A percentile compares a stretch with the other conserved stretches of the same genome.
These are phyloP conservation scores for Colletotrichum tropicale DNA, from an alignment of 2,329 filamentous ascomycete genomes.

Conservation along the genomic window DNA sequence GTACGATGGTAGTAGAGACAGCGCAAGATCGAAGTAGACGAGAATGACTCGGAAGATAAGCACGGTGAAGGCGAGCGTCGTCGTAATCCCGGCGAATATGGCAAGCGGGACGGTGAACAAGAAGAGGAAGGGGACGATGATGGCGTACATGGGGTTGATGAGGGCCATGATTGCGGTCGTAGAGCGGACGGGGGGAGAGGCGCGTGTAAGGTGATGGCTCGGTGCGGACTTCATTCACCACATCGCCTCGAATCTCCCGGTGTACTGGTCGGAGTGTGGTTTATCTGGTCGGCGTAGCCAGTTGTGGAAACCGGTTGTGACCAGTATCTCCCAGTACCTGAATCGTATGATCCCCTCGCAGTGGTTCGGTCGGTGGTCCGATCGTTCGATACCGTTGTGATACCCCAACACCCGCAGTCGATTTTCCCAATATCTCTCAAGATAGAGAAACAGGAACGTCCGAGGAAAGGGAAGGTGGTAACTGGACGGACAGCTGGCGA, in stretches of 20 bases:
- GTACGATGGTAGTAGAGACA: constrained; percentile 62
- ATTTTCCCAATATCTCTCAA: not conserved
- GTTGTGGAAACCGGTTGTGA: not conserved
- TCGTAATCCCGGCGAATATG: constrained; percentile 67
- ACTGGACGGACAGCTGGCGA: constrained; percentile 1
- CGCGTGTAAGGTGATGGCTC: not conserved
- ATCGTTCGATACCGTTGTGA: constrained; percentile 14
- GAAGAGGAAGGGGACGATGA: constrained; percentile 67
- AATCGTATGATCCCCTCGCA: constrained; percentile 15
- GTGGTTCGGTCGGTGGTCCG: constrained; percentile 19
- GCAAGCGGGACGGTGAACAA: constrained; percentile 67
- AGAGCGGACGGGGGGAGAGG: not conserved
- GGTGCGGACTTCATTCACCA: not conserved
- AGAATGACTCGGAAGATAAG: constrained; percentile 64
- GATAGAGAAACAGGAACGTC: not conserved
- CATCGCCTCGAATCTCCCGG: not conserved
- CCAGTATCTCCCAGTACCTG: constrained; percentile 9
- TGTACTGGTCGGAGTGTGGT: not conserved
- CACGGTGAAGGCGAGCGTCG: constrained; percentile 63
- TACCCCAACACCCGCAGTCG: constrained; percentile 7
- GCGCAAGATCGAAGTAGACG: constrained; percentile 67
- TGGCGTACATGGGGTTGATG: constrained; percentile 57
- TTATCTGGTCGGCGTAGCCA: not conserved
- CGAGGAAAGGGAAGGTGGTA: not conserved
- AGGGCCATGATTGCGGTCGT: constrained; percentile 47